Percentiles rank a stretch among this genome's conserved stretches.
Conservation (phyloP, 1,139 yeast species). For the Blastobotrys persicus region DNA sequence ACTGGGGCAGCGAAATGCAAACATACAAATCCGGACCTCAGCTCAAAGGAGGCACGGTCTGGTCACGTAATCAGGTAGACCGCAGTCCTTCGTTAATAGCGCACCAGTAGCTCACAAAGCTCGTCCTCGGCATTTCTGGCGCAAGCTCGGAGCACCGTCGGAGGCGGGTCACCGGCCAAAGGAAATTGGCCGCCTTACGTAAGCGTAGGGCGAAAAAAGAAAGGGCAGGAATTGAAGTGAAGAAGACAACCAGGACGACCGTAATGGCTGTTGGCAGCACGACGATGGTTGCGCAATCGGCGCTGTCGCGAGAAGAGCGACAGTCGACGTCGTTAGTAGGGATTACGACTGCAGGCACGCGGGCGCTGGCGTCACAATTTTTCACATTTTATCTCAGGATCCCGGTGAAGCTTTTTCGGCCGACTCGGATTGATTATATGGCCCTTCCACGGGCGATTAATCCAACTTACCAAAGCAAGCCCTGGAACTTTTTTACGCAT, state of each 20-base stretch:
- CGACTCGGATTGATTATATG: slow-evolving; percentile 70
- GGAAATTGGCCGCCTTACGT: too few relatives aligned
- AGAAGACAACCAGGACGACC: background rate
- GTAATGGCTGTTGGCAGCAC: background rate
- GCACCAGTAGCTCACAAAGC: too few relatives aligned
- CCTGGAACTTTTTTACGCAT: slow-evolving; percentile 70
- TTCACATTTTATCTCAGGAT: slow-evolving; percentile 77
- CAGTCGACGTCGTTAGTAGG: slow-evolving; percentile 42
- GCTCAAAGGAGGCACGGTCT: too few relatives aligned
- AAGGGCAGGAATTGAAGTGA: background rate
- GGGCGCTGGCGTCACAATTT: slow-evolving; percentile 79
- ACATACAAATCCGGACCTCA: too few relatives aligned
- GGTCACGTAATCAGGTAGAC: too few relatives aligned
- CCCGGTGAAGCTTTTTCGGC: slow-evolving; percentile 78
- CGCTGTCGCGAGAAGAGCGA: background rate
- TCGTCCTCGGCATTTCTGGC: too few relatives aligned
- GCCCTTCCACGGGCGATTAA: slow-evolving; percentile 39
- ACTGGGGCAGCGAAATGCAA: too few relatives aligned
- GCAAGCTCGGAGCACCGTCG: too few relatives aligned
- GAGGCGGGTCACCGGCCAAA: too few relatives aligned
- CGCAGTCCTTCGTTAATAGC: too few relatives aligned
- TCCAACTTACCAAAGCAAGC: slow-evolving; percentile 42
- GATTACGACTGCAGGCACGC: slow-evolving; percentile 74
- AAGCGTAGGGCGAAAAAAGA: background rate
- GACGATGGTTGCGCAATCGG: background rate